Evolutionary conservation across 768 basidiomycete species (phyloP), one percentile per base, ranked within the genome.

Genomic region (Tulasnella sp.): DNA sequence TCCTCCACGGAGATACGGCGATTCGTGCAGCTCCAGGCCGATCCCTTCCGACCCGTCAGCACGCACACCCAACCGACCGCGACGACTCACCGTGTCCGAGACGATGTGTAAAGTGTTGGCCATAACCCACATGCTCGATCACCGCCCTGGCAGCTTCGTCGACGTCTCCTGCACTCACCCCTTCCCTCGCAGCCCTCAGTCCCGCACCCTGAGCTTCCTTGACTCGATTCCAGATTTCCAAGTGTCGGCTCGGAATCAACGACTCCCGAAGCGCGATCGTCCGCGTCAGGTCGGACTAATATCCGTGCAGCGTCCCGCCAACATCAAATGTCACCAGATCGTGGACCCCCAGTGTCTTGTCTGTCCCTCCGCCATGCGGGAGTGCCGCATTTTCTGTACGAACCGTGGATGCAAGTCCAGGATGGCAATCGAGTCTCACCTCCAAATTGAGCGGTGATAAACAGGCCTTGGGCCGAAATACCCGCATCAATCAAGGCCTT

Each of bases 1-100:
- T 14, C 81, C 80, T n/a, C 83, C 84, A 45, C 78, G 77, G 17
- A 93, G 72, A 67, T 89, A 90, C 0, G 88, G 88, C 6, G 75
- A 72, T 68, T 92, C 88, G 62, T 92, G 90, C 6, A 75, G 82
- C 68, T 91, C 86, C 3, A 92, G 69, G 2, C 88, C 88, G 31
- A 93, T 90, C 1, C 87, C 88, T 86, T 65, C 32, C 48, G 27
- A 19, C 6, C 17, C 2, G 27, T 27, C 35, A 2, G 32, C 25
- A 12, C 21, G 29, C 1, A 41, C 7, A 7, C 25, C 12, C 14
- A 6, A 29, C 27, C 40, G 14, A 4, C 14, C 39, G 14, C 25
- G 27, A 19, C 29, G 36, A 67, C 74, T 53, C 42, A 84, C 84
- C 86, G 62, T 88, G 84, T 8, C 86, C 87, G 2, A 91, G 72